Evolutionary conservation across 768 basidiomycete species (phyloP), one percentile per base, ranked within the genome.

Genomic region (Polyporus arcularius): DNA sequence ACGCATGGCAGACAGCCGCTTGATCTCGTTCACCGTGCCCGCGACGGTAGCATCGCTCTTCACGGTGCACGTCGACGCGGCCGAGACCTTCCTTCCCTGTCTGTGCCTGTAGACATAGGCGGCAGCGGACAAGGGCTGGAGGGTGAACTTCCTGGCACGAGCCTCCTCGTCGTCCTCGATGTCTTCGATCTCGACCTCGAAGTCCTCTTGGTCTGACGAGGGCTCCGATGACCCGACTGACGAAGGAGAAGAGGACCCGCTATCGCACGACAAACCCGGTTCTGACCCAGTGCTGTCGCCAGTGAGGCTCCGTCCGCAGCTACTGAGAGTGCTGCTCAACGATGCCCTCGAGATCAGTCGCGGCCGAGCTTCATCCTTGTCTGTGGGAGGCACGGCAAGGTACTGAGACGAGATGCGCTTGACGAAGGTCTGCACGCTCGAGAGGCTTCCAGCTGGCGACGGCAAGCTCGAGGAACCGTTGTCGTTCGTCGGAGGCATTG

Each of bases 361-460:
- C 9, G 62, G 69, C 28, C 68, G 69, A 26, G 55, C 21, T 21
- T 62, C 62, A 14, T 55, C 28, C 35, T 45, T 42, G 18, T 65
- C 58, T 16, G n/a, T 26, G 14, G 68, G 51, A 18, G 71, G 51
- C 32, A 67, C 69, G 30, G 69, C 68, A 57, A 80, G 70, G 47
- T 76, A 77, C 40, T 73, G 72, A 18, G 70, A 72, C 7, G 79
- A 88, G 55, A 88, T 69, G 31, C 85, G 82, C 58, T 83, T 85
- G 21, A 84, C 84, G 60, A 88, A 78, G 51, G 79, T 80, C 55
- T 84, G 82, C 57, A 88, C 84, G 35, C 84, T 79, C 42, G 85
- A 82, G 16, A 82, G 78, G 64, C 85, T 66, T 26, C 61, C 61
- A 31, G 77, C 74, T 0, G 79, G 75, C 35, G 77, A 63, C 21